Evolutionary conservation across 345 rosid genomes (phyloP), one percentile per base, ranked within the genome.

Genomic region (Aquilaria malaccensis): DNA sequence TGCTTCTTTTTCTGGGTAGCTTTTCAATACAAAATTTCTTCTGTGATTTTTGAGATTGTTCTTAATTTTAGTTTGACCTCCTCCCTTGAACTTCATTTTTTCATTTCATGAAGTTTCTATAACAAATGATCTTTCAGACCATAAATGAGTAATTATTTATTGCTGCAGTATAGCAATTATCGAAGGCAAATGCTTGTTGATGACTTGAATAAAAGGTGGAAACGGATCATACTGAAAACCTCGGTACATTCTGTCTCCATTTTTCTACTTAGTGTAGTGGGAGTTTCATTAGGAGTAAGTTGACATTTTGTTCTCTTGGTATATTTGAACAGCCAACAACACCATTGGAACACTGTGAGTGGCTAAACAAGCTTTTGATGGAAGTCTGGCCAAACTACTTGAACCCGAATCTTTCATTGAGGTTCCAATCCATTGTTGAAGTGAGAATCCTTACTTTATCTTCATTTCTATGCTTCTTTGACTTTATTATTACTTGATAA

Each of bases 261-360:
- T 31, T 13, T 53, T 13, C 55, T 49, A 60, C 56, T 62, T 31
- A 49, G 45, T 60, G 61, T 33, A 52, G 59, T 45, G 9, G 57
- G 59, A 49, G 70, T 43, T 37, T 33, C 50, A 10, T 48, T 13
- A 4, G 43, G 43, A 37, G 43, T 9, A 37, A 37, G 43, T 37
- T 37, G 7, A 37, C 43, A 37, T 14, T n/a, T 48, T 47, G 11
- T 37, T 65, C 37, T 31, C 6, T 50, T 57, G 29, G 14, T 60
- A 56, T 72, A 32, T 66, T 59, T 56, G 6, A 69, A 13, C 82
- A 90, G 97, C 82, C 92, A 52, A 61, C 56, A 64, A 87, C 97
- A 45, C 92, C 97, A 50, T 59, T 82, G 81, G 97, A 90, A 70
- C 95, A 83, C 62, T 85, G 95, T 54, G 92, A 90, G 75, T 90